These are phyloP conservation scores for Suaeda aralocaspica DNA, from an alignment of 148 eudicot genomes.

Conservation along the genomic window DNA sequence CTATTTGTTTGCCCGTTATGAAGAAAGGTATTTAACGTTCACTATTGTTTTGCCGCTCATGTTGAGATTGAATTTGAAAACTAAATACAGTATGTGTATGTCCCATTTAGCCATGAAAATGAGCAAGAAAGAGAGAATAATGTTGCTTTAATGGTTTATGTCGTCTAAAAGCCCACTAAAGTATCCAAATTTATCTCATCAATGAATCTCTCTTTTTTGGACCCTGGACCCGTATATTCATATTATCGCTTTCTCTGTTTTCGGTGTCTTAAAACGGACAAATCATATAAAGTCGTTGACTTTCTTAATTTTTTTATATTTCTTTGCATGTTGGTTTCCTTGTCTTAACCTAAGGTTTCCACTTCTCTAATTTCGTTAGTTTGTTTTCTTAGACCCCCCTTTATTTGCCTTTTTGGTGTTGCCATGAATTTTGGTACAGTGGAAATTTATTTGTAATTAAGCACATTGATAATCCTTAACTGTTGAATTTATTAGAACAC, in stretches of 20 bases:
- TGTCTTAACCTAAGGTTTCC: constrained; percentile 2
- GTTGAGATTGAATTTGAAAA: constrained; percentile 23
- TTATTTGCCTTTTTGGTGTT: neutral
- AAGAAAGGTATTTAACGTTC: constrained; percentile 7
- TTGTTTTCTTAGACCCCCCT: neutral
- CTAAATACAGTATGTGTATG: neutral
- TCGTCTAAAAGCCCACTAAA: constrained; percentile 9
- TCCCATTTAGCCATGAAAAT: neutral
- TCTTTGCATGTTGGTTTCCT: constrained; percentile 6
- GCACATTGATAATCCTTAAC: too few relatives aligned
- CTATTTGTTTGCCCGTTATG: constrained; percentile 18
- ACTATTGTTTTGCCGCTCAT: constrained; percentile 23
- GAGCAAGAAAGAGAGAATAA: too few relatives aligned
- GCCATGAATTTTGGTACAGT: too few relatives aligned
- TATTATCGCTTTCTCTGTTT: constrained; percentile 7
- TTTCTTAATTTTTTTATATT: neutral
- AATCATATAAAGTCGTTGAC: constrained; percentile 8
- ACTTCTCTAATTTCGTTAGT: neutral
- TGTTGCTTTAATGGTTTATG: neutral
- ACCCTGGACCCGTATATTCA: too few relatives aligned
- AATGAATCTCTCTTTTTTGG: neutral
- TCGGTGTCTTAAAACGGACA: constrained; percentile 12
- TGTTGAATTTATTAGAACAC: too few relatives aligned
- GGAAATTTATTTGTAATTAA: too few relatives aligned
- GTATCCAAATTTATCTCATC: neutral